Evolutionary conservation across 169 alveolate genomes (phyloP), one percentile per base, ranked within the genome.

Genomic region (Cryptosporidium sp.): DNA sequence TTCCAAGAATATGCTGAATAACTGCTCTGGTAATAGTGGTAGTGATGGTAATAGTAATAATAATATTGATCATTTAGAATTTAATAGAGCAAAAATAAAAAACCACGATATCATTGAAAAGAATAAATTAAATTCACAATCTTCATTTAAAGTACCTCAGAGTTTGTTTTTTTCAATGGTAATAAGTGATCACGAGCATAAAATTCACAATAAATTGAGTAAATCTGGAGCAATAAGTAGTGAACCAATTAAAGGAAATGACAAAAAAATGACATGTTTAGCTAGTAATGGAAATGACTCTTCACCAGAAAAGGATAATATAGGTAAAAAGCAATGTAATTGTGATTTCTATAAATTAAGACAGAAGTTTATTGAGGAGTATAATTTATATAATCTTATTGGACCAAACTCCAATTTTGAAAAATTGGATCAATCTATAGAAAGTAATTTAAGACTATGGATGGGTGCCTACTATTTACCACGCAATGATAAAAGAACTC

Each of bases 391-490:
- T 73, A 26, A 73, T 4, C 55, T 23, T 43, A 29, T 26, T 45
- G 45, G 61, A 10, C 12, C 48, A 0, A 71, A 50, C 18, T n/a
- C 35, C 4, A 43, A 80, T 61, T 41, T 65, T 65, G 62, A 43
- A 0, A 26, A 31, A 61, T 59, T 29, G 23, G 51, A 29, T 39
- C 16, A 31, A 1, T 16, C 26, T 61, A 31, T 14, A n/a, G 70
- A 73, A 31, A 50, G 86, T 29, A 50, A 73, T 52, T 31, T 73
- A 0, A 73, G 92, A 67, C 80, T 91, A 23, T 91, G 94, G 94
- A 70, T 91, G 91, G 94, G 94, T 26, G 85, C 93, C 31, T 86
- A 59, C 48, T 41, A 55, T 39, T 65, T 92, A 67, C 93, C 94
- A 29, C 65, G 93, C 18, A 87, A 86, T 33, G 94, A 92, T 74